phyloP scores from a whole-genome alignment of 257 asterid genomes.

The Nicotiana sylvestris region DNA sequence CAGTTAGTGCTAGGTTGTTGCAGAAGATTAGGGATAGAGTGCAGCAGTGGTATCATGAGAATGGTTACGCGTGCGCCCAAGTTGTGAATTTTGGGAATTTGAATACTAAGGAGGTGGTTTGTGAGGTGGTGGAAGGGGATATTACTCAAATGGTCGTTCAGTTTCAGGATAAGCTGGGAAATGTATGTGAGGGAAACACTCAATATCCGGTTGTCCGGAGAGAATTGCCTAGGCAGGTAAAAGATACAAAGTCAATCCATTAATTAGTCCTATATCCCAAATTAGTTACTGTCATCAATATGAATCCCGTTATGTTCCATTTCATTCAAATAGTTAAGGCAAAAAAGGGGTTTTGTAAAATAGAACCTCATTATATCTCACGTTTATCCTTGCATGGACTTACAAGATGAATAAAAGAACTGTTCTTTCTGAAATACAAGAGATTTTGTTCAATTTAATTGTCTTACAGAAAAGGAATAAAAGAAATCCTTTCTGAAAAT shows the following conservation, averaged over 20 bases:
- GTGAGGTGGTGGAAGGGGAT: slow-evolving; percentile 99
- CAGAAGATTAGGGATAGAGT: slow-evolving; percentile 93
- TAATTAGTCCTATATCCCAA: neutral
- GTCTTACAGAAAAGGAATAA: neutral
- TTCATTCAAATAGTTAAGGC: neutral
- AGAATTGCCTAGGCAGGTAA: slow-evolving; percentile 83
- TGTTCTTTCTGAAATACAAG: neutral
- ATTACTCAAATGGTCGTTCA: slow-evolving; percentile 80
- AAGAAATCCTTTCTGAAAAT: neutral
- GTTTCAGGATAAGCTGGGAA: slow-evolving; percentile 96
- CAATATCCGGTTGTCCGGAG: slow-evolving; percentile 72
- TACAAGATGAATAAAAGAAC: neutral
- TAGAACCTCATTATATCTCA: neutral
- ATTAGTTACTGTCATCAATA: neutral
- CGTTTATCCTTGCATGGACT: neutral
- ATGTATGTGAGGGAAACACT: slow-evolving; percentile 88
- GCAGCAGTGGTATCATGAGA: slow-evolving; percentile 95
- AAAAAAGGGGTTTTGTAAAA: neutral
- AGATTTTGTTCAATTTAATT: neutral
- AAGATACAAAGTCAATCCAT: neutral
- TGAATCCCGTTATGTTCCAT: neutral
- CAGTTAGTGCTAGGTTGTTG: slow-evolving; percentile 84
- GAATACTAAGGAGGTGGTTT: slow-evolving; percentile 87
- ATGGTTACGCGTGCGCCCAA: slow-evolving; percentile 88
- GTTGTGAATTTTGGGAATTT: slow-evolving; percentile 96